Conservation (phyloP, 495 filamentous ascomycete genomes). For the Podospora bellae-mahoneyi region DNA sequence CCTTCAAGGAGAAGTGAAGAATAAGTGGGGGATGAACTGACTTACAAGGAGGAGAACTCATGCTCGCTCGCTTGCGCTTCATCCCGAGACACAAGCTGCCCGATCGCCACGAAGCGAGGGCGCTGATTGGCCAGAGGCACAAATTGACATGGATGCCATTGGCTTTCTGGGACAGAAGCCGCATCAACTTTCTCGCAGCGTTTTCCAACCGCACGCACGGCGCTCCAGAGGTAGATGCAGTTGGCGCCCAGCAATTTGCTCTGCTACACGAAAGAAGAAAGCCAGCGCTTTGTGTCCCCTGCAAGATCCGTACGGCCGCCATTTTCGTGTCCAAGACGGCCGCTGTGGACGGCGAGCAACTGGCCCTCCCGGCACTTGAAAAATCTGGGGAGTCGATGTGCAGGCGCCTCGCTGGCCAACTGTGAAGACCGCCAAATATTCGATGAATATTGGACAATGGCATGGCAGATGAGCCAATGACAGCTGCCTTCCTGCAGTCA, state of each 20-base stretch:
- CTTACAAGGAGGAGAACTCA: conserved; percentile 20
- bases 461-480: neutral
- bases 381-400: conserved; percentile 9
- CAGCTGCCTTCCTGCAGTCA: too few relatives aligned
- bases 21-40: conserved; percentile 18
- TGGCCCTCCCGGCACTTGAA: conserved; percentile 4
- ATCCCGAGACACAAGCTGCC: conserved; percentile 36
- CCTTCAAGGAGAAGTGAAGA: conserved; percentile 13
- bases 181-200: conserved; percentile 31
- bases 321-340: neutral
- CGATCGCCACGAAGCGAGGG: conserved; percentile 25
- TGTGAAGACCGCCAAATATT: neutral
- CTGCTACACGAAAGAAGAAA: conserved; percentile 1
- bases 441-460: conserved; percentile 1
- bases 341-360: conserved; percentile 1
- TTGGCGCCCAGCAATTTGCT: conserved; percentile 16
- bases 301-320: neutral
- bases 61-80: conserved; percentile 36
- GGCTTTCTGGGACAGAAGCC: conserved; percentile 33
- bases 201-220: conserved; percentile 4
- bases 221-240: conserved; percentile 13
- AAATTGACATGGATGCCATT: conserved; percentile 23
- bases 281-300: conserved; percentile 1
- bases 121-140: conserved; percentile 26
- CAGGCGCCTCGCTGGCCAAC: conserved; percentile 17